Conservation (phyloP, 805 yeast genomes). For the Ogataea ramenticola region DNA sequence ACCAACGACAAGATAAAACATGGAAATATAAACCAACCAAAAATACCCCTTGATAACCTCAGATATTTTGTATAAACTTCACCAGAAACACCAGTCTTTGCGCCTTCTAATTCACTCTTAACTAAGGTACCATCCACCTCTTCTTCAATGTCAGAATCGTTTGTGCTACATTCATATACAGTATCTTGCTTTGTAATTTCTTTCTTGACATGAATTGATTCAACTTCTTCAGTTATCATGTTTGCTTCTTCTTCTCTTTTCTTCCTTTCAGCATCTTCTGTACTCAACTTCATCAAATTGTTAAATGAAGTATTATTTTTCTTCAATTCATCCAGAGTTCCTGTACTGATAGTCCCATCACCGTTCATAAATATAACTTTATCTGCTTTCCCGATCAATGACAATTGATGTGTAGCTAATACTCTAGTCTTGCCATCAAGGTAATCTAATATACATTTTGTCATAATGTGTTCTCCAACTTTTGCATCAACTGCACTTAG, state of each 20-base stretch:
- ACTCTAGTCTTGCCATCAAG: constrained; percentile 50
- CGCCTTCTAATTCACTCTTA: constrained; percentile 33
- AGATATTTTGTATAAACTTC: constrained; percentile 41
- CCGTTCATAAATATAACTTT: constrained; percentile 55
- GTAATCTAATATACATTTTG: constrained; percentile 50
- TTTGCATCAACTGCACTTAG: constrained; percentile 78
- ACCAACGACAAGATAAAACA: constrained; percentile 11
- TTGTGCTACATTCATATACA: constrained; percentile 3
- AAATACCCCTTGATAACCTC: constrained; percentile 41
- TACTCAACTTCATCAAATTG: constrained; percentile 39
- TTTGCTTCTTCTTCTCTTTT: constrained; percentile 18
- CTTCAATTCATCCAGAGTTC: constrained; percentile 46
- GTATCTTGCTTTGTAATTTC: constrained; percentile 5
- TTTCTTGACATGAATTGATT: constrained; percentile 4
- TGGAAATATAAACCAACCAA: constrained; percentile 21
- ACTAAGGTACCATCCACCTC: constrained; percentile 7
- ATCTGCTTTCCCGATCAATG: constrained; percentile 57
- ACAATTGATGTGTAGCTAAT: constrained; percentile 69
- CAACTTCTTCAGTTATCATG: neutral
- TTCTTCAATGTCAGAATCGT: constrained; percentile 9
- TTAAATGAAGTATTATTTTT: constrained; percentile 35
- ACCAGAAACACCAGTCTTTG: constrained; percentile 38
- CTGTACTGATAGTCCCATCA: constrained; percentile 47
- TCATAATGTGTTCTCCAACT: constrained; percentile 66
- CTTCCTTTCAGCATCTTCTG: constrained; percentile 20